These are phyloP conservation scores for Hymenoscyphus repandus DNA, from an alignment of 2,329 filamentous ascomycete species.

Conservation along the genomic window DNA sequence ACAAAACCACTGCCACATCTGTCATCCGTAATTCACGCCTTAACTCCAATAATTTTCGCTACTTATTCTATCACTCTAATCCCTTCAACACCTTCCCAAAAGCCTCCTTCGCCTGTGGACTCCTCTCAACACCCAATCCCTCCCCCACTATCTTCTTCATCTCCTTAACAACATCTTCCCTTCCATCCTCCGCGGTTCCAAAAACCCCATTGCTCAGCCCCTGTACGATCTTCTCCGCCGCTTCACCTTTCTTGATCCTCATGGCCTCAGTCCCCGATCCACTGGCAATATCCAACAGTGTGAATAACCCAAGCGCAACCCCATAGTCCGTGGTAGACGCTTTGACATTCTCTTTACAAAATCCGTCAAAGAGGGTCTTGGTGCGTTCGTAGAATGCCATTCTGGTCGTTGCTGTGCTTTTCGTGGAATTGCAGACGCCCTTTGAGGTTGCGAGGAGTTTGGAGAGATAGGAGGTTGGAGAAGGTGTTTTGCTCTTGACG, in stretches of 20 bases:
- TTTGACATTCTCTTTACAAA: slow-evolving; percentile 21
- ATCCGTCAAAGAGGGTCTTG: slow-evolving; percentile 27
- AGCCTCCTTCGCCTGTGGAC: slow-evolving; percentile 21
- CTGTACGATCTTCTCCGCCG: slow-evolving; percentile 27
- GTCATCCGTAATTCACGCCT: no score
- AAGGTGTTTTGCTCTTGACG: slow-evolving; percentile 19
- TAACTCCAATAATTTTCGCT: no score
- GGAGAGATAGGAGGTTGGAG: slow-evolving; percentile 24
- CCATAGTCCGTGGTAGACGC: slow-evolving; percentile 18
- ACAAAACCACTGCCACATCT: no score
- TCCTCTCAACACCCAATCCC: slow-evolving; percentile 25
- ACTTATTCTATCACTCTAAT: background rate
- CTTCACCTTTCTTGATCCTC: slow-evolving; percentile 30
- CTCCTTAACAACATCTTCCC: slow-evolving; percentile 16
- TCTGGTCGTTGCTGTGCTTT: slow-evolving; percentile 26
- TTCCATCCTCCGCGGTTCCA: slow-evolving; percentile 22
- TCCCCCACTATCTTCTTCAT: slow-evolving; percentile 21
- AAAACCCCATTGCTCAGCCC: slow-evolving; percentile 25
- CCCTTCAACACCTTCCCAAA: slow-evolving; percentile 17
- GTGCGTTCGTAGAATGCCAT: slow-evolving; percentile 28
- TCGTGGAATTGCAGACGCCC: slow-evolving; percentile 23
- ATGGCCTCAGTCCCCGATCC: slow-evolving; percentile 29
- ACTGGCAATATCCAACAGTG: slow-evolving; percentile 26
- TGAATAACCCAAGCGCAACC: slow-evolving; percentile 22
- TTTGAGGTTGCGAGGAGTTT: slow-evolving; percentile 22